Base-by-base conservation (phyloP, 2,329 filamentous ascomycete species). In the Daldinia sp. region DNA sequence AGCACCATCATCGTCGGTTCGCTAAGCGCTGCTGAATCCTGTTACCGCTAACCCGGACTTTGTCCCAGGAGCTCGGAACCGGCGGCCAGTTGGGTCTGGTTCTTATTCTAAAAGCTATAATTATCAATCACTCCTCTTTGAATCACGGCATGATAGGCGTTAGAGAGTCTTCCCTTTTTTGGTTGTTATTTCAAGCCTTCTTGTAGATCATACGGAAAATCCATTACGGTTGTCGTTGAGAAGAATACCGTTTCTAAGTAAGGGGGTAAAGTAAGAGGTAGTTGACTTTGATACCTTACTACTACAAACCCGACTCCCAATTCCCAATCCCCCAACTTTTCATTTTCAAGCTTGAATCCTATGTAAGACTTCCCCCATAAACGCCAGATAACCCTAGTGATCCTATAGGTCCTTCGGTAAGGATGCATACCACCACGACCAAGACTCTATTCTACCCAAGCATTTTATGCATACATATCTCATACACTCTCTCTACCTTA, bases 1-100 rank as follows among this genome's bases (percentile, higher is more conserved):
- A 37, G 30, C 39, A 28, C 18, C 56, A 35, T 33, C 26, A 51
- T 51, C 7, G 33, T 30, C 35, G 6, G 5, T 35, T 39, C 33
- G 1, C 60, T 57, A 64, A 64, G 53, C 63, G 60, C 33, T 23
- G 20, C 60, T 42, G 62, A 62, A 44, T 51, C 48, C 33, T 39
- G 39, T 30, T 44, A 64, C 67, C 63, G 63, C 37, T 44, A 44
- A 39, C 35, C 46, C 63, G 60, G 60, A 37, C 20, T 53, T 26
- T 41, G 44, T 63, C 63, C 67, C 63, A 60, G 60, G 35, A 58
- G 59, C 55, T 67, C 63, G 67, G 67, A 69, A 67, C 63, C 63
- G 60, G 63, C 63, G 63, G 63, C 33, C 56, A 67, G 39, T 18
- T 42, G 60, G 23, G 37, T 44, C 23, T 57, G 39, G 37, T 57